phyloP scores from a whole-genome alignment of 352 stramenopile species.

The Pythium rhizo-oryzae region DNA sequence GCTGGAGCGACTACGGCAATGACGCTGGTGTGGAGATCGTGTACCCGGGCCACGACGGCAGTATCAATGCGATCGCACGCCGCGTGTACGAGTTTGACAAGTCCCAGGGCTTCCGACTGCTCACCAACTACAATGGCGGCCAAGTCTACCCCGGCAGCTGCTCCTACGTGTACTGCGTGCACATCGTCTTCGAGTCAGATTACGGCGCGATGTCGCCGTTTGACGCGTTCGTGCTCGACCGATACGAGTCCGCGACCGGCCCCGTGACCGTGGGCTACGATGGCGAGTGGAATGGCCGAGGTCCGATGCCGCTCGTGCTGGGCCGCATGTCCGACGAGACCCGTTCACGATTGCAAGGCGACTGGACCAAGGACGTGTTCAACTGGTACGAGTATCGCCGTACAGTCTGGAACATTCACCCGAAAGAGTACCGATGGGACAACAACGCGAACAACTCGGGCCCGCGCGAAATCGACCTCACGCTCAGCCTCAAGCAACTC shows the following conservation, averaged over 20 bases:
- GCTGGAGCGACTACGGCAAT: slow-evolving; percentile 6
- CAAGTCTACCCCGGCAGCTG: slow-evolving; percentile 4
- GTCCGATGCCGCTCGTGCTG: slow-evolving; percentile 36
- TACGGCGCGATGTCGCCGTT: slow-evolving; percentile 51
- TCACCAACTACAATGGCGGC: background rate
- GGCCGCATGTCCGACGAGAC: slow-evolving; percentile 32
- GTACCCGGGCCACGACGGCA: slow-evolving; percentile 14
- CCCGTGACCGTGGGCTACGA: slow-evolving; percentile 9
- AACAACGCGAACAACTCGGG: background rate
- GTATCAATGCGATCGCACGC: background rate
- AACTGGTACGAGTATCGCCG: slow-evolving; percentile 35
- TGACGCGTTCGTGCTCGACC: slow-evolving; percentile 55
- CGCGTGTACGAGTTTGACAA: slow-evolving; percentile 17
- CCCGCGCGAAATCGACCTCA: slow-evolving; percentile 41
- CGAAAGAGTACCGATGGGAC: background rate
- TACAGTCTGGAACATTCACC: slow-evolving; percentile 48
- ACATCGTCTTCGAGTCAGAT: slow-evolving; percentile 46
- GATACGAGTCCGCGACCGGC: slow-evolving; percentile 31
- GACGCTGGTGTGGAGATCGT: slow-evolving; percentile 9
- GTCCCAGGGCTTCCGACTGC: slow-evolving; percentile 11
- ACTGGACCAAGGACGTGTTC: slow-evolving; percentile 6
- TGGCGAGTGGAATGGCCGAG: background rate
- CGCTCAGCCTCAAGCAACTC: slow-evolving; percentile 63
- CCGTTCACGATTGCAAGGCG: background rate
- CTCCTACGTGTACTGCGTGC: slow-evolving; percentile 27